Conservation (phyloP, 2,329 filamentous ascomycete species). For the Colletotrichum sp. region DNA sequence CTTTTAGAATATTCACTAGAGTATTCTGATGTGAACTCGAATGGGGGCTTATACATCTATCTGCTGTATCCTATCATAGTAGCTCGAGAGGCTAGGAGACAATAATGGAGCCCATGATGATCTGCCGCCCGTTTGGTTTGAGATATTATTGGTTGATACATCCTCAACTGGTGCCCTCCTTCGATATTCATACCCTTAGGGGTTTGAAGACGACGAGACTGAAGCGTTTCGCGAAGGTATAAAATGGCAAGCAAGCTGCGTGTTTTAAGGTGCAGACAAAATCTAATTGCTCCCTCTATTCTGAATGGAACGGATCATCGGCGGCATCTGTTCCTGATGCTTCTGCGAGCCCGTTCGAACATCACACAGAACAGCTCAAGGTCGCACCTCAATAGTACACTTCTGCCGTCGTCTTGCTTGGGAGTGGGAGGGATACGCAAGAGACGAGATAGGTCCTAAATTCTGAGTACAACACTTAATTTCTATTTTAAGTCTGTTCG, state of each 20-base stretch:
- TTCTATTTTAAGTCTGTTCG: too few species aligned
- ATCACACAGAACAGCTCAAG: neutral
- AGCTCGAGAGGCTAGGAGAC: neutral
- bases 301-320: too few species aligned
- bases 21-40: neutral
- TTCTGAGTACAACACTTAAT: too few species aligned
- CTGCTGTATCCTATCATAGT: too few species aligned
- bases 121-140: neutral
- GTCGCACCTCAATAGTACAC: neutral
- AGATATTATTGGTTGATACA: neutral
- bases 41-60: neutral
- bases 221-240: neutral
- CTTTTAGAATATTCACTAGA: neutral
- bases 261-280: rapidly evolving
- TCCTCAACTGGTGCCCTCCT: neutral
- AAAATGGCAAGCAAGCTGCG: rapidly evolving
- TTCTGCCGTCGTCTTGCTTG: neutral
- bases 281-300: too few species aligned
- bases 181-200: neutral
- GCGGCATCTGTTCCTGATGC: too few species aligned
- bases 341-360: neutral
- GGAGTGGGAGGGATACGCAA: neutral
- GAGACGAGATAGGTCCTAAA: neutral
- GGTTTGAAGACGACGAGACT: neutral
- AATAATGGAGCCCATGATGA: neutral